Percentiles rank a stretch among this genome's conserved stretches.
Evolutionary conservation across 495 filamentous ascomycete species (phyloP).

Genomic region (Monascus purpureus): DNA sequence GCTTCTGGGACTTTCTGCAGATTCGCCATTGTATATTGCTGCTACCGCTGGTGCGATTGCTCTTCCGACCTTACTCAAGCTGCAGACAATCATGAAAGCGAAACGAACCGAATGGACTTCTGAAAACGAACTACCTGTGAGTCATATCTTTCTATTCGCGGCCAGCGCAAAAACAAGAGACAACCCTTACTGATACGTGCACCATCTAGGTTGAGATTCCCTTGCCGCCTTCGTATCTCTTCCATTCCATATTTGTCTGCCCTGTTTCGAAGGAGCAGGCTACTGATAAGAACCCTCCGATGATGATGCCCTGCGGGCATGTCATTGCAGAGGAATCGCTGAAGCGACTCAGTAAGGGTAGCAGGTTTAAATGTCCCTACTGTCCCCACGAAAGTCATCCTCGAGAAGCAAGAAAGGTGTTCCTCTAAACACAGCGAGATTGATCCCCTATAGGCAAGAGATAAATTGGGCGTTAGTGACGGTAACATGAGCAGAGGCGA

Average conservation of each 20-base stretch:
- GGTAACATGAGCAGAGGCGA: too few relatives aligned
- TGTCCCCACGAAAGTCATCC: conserved; percentile 74
- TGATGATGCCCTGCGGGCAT: conserved; percentile 97
- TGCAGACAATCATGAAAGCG: conserved; percentile 66
- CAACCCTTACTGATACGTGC: too few relatives aligned
- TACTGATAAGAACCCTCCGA: conserved; percentile 83
- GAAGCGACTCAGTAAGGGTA: conserved; percentile 59
- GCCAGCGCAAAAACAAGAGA: too few relatives aligned
- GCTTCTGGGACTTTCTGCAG: conserved; percentile 73
- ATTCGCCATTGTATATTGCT: conserved; percentile 82
- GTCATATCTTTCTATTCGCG: conserved; percentile 2
- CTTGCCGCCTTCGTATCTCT: conserved; percentile 71
- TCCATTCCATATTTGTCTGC: conserved; percentile 95
- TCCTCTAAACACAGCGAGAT: conserved; percentile 20
- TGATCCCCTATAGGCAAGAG: neutral
- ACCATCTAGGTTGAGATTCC: conserved; percentile 65
- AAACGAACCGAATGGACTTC: conserved; percentile 93
- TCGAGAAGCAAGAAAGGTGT: conserved; percentile 64
- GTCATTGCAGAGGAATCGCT: conserved; percentile 80
- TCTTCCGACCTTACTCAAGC: conserved; percentile 69
- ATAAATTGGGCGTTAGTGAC: neutral
- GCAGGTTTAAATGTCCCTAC: conserved; percentile 87
- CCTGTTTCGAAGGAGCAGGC: conserved; percentile 93
- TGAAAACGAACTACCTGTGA: conserved; percentile 70
- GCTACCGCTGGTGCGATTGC: conserved; percentile 86